phyloP scores from a whole-genome alignment of 2,329 filamentous ascomycete species.

The Ceratocystis colombiana region DNA sequence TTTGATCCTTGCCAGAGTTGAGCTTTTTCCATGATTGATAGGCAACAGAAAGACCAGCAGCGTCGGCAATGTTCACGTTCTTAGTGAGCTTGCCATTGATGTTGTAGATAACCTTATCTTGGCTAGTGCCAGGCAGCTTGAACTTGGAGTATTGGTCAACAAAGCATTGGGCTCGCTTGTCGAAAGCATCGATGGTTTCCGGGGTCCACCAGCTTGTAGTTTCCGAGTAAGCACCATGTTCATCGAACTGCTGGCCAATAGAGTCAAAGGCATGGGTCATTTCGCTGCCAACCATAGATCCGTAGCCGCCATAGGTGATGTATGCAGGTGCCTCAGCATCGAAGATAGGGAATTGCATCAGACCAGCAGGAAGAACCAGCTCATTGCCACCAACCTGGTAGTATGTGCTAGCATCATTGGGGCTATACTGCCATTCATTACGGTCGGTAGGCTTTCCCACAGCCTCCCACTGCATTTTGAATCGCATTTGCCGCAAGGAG shows the following conservation, averaged over 20 bases:
- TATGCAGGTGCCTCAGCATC: slow-evolving; percentile 53
- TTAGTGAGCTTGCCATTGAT: no score
- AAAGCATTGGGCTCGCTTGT: slow-evolving; percentile 53
- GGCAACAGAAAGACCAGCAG: no score
- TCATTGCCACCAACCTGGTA: slow-evolving; percentile 55
- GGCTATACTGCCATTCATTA: slow-evolving; percentile 51
- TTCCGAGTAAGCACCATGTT: slow-evolving; percentile 40
- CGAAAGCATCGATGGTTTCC: slow-evolving; percentile 47
- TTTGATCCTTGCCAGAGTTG: no score
- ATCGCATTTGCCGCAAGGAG: slow-evolving; percentile 39
- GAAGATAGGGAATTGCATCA: slow-evolving; percentile 60
- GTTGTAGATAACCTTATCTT: no score
- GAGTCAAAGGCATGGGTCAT: slow-evolving; percentile 62
- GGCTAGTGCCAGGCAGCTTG: background rate
- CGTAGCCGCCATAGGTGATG: slow-evolving; percentile 59
- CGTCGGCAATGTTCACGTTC: no score
- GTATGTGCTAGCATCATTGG: slow-evolving; percentile 55
- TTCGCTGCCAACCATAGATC: slow-evolving; percentile 57
- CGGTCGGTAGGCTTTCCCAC: slow-evolving; percentile 52
- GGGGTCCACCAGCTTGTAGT: slow-evolving; percentile 58
- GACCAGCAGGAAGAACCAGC: slow-evolving; percentile 59
- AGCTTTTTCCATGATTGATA: no score
- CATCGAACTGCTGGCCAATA: slow-evolving; percentile 53
- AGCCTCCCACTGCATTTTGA: slow-evolving; percentile 44
- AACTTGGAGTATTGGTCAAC: slow-evolving; percentile 49